Evolutionary conservation across 2,329 filamentous ascomycete genomes (phyloP), one percentile per base, ranked within the genome.

Genomic region (Pseudocercospora fuligena): DNA sequence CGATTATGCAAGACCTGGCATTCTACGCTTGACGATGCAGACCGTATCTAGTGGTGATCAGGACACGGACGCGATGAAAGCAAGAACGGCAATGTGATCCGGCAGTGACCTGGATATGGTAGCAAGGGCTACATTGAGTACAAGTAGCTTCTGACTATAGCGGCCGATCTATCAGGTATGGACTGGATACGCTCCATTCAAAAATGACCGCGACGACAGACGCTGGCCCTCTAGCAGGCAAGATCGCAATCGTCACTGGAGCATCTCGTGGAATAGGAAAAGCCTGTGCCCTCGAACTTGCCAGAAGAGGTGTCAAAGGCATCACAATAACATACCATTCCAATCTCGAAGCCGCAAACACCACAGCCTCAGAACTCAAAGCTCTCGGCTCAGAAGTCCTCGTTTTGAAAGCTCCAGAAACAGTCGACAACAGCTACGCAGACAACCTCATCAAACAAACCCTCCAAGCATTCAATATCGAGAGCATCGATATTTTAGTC

Each of bases 241-340:
- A 60, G 40, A 29, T 60, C 2, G 82, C 82, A 33, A 82, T 85
- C 43, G 79, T 85, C 1, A 85, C 82, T 2, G 84, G 84, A 8
- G 80, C 79, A 5, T 82, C 81, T n/a, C 76, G 84, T 67, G 83
- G 83, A 5, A 83, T 86, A 12, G 84, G 84, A 12, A 79, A 78
- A 29, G 80, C 77, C 54, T 79, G 85, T 58, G 84, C 82, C 14
- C 73, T 82, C 43, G 81, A 84, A 63, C 73, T 86, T 8, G 84
- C 83, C n/a, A 76, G 74, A 36, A 78, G 80, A 61, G 83, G 82
- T 36, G 82, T 82, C 60, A 82, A 80, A 63, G 78, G 19, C 46
- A 65, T 84, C n/a, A 75, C 76, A 16, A 75, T 83, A 23, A 80
- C 78, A 14, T 83, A 81, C 47, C 43, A 25, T 1, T 53, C 59